Evolutionary conservation across 345 rosid genomes (phyloP).

Genomic region (Brassica carinata): DNA sequence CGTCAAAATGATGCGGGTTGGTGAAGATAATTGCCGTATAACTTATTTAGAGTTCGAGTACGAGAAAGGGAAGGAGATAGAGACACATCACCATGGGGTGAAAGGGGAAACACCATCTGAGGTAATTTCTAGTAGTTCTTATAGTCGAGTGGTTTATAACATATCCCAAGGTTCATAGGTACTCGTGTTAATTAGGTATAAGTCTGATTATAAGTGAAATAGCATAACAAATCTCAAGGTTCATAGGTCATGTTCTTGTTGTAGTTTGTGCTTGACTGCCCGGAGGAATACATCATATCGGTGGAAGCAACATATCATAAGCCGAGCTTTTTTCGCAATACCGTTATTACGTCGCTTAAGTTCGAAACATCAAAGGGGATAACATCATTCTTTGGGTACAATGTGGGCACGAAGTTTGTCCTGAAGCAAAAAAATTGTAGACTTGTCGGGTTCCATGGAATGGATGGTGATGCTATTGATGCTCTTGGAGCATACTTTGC

Average conservation of each 20-base stretch:
- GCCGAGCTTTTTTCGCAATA: not conserved
- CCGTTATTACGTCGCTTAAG: slow-evolving; percentile 20
- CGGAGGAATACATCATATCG: slow-evolving; percentile 25
- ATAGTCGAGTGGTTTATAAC: too few relatives aligned
- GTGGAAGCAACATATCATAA: slow-evolving; percentile 19
- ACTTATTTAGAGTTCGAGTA: slow-evolving; percentile 29
- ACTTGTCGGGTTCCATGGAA: not conserved
- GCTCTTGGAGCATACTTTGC: not conserved
- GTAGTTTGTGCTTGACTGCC: slow-evolving; percentile 22
- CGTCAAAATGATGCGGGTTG: not conserved
- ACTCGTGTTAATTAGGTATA: too few relatives aligned
- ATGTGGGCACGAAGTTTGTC: too few relatives aligned
- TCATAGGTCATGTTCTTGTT: not conserved
- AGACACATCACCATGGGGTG: slow-evolving; percentile 9
- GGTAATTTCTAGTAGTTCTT: not conserved
- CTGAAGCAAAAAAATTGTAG: too few relatives aligned
- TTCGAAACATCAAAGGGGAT: slow-evolving; percentile 23
- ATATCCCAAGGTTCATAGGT: too few relatives aligned
- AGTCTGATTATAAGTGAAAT: too few relatives aligned
- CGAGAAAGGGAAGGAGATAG: not conserved
- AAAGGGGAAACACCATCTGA: slow-evolving; percentile 6
- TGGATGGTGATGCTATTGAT: not conserved
- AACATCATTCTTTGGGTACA: too few relatives aligned
- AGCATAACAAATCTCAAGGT: too few relatives aligned
- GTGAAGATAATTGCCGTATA: slow-evolving; percentile 24